phyloP scores from a whole-genome alignment of 2,329 filamentous ascomycete genomes.

The Tolypocladium inflatum region DNA sequence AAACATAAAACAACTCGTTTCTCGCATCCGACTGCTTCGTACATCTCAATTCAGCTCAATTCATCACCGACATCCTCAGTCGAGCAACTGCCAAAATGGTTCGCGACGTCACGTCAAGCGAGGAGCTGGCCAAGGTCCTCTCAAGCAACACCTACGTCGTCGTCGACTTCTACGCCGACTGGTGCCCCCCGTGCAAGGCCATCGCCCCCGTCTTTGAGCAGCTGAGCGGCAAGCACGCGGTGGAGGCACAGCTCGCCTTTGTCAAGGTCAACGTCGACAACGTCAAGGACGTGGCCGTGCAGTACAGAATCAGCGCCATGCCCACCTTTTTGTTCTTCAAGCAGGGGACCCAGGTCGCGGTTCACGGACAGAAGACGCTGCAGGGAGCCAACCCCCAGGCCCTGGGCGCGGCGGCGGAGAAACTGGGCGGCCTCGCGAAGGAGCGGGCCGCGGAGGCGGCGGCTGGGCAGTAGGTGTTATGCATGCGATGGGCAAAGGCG shows the following conservation, averaged over 20 bases:
- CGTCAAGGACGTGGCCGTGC: slow-evolving; percentile 61
- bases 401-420: slow-evolving; percentile 25
- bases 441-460: slow-evolving; percentile 15
- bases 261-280: slow-evolving; percentile 90
- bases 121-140: slow-evolving; percentile 27
- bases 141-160: slow-evolving; percentile 29
- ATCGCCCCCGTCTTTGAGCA: slow-evolving; percentile 34
- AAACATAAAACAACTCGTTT: not conserved
- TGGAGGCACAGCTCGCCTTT: slow-evolving; percentile 47
- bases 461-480: not conserved
- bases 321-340: slow-evolving; percentile 88
- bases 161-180: slow-evolving; percentile 41
- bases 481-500: not conserved
- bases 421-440: slow-evolving; percentile 24
- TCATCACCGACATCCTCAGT: not conserved
- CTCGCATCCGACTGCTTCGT: no score
- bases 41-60: no score
- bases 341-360: slow-evolving; percentile 40
- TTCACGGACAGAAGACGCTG: slow-evolving; percentile 20
- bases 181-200: slow-evolving; percentile 40
- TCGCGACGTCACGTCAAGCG: slow-evolving; percentile 18
- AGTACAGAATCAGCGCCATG: slow-evolving; percentile 81
- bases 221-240: slow-evolving; percentile 10
- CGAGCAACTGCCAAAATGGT: slow-evolving; percentile 1
- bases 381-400: slow-evolving; percentile 21